Conservation (phyloP, 805 yeast species). For the Candida succiphila region DNA sequence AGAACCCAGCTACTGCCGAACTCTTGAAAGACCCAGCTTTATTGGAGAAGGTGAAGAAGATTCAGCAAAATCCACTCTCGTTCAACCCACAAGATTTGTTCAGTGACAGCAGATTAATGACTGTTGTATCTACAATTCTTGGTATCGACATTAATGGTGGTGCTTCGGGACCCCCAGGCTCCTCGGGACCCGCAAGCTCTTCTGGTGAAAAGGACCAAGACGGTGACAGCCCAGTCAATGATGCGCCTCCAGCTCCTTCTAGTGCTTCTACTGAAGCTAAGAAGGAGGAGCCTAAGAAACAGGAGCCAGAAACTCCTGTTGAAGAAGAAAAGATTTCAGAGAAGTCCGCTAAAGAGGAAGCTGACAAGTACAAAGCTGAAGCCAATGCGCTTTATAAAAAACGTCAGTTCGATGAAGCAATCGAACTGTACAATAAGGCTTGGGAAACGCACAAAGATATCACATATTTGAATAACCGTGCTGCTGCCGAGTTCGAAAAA, state of each 20-base stretch:
- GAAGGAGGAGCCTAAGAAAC: slow-evolving; percentile 10
- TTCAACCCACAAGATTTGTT: slow-evolving; percentile 61
- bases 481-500: slow-evolving; percentile 96
- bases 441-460: slow-evolving; percentile 76
- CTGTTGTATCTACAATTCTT: slow-evolving; percentile 73
- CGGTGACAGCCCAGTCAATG: too few species aligned
- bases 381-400: slow-evolving; percentile 85
- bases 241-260: slow-evolving; percentile 16
- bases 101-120: slow-evolving; percentile 80
- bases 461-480: slow-evolving; percentile 89
- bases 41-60: slow-evolving; percentile 52
- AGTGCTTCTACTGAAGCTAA: slow-evolving; percentile 20
- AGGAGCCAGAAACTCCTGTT: slow-evolving; percentile 1
- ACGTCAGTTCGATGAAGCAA: slow-evolving; percentile 88
- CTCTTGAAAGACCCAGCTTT: slow-evolving; percentile 81
- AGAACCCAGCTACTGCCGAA: slow-evolving; percentile 81
- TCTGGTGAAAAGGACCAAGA: slow-evolving; percentile 16
- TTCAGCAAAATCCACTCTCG: slow-evolving; percentile 67
- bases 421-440: slow-evolving; percentile 75
- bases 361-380: slow-evolving; percentile 66
- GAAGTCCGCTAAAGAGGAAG: slow-evolving; percentile 34
- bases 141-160: slow-evolving; percentile 61
- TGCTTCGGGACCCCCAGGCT: slow-evolving; percentile 16
- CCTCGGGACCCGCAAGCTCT: slow-evolving; percentile 3
- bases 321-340: too few species aligned